These are phyloP conservation scores for Auriscalpium orientale DNA, from an alignment of 768 basidiomycete genomes.

Conservation along the genomic window DNA sequence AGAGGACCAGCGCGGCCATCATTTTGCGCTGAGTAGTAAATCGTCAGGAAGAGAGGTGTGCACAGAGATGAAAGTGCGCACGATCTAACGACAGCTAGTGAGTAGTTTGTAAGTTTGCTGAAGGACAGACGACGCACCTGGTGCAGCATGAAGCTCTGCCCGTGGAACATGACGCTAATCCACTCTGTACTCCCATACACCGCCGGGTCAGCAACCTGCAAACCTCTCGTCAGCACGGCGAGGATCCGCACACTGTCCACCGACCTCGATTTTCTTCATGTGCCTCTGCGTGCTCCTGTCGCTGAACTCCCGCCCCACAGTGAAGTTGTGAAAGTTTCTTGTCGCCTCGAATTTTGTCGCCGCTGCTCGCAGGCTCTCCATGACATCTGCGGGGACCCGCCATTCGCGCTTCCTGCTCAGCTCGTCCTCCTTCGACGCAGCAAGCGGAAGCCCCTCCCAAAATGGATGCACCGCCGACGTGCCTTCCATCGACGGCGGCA, in stretches of 20 bases:
- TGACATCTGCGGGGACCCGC: conserved; percentile 47
- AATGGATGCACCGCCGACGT: conserved; percentile 40
- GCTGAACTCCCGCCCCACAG: conserved; percentile 75
- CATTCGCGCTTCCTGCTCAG: conserved; percentile 62
- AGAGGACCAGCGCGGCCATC: conserved; percentile 81
- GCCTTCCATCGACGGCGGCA: conserved; percentile 19
- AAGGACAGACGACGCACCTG: conserved; percentile 53
- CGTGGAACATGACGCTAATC: conserved; percentile 89
- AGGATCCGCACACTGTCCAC: neutral
- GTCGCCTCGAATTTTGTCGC: conserved; percentile 73
- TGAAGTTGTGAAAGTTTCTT: conserved; percentile 98
- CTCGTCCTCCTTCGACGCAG: conserved; percentile 44
- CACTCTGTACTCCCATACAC: conserved; percentile 91
- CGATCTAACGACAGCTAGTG: neutral
- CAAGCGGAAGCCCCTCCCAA: conserved; percentile 41
- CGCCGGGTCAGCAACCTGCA: conserved; percentile 73
- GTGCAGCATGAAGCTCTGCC: conserved; percentile 98
- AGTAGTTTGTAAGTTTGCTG: neutral
- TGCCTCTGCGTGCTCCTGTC: conserved; percentile 79
- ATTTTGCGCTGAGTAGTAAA: conserved; percentile 87
- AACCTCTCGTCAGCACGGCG: neutral
- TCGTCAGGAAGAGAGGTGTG: neutral
- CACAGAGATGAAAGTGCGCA: conserved; percentile 2
- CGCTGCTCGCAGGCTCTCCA: conserved; percentile 48
- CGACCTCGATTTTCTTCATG: conserved; percentile 83